Percentiles rank a stretch among this genome's conserved stretches.
Evolutionary conservation across 352 stramenopile species (phyloP).

Genomic region (Globisporangium irregulare): DNA sequence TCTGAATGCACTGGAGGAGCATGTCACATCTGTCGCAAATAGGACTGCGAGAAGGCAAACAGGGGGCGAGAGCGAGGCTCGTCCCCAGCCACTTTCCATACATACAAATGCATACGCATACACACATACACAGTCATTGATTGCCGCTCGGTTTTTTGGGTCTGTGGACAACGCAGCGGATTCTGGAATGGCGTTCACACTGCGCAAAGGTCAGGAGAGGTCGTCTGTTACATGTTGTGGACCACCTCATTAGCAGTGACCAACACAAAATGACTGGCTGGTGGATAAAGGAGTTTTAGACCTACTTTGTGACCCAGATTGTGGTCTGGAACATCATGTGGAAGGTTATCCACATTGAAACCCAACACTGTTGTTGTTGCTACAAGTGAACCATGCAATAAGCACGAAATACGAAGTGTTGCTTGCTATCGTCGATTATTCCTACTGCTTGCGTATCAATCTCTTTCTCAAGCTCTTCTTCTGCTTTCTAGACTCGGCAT

Average conservation of each 20-base stretch:
- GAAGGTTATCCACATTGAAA: too few relatives aligned
- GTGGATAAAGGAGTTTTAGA: not conserved
- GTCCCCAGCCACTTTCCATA: not conserved
- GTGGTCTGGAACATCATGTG: not conserved
- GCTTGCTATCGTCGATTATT: not conserved
- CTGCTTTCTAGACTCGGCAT: not conserved
- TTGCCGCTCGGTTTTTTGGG: not conserved
- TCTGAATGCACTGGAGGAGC: conserved; percentile 50
- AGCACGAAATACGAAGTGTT: not conserved
- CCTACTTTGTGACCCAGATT: conserved; percentile 1
- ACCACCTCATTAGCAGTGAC: not conserved
- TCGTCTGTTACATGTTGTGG: not conserved
- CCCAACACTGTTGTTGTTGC: not conserved
- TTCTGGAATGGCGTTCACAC: not conserved
- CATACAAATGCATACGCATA: conserved; percentile 3
- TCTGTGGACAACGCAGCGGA: not conserved
- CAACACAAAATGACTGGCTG: conserved; percentile 19
- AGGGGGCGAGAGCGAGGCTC: too few relatives aligned
- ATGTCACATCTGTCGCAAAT: conserved; percentile 82
- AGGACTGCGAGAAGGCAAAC: conserved; percentile 49
- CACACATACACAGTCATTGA: not conserved
- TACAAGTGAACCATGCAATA: not conserved
- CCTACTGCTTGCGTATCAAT: not conserved
- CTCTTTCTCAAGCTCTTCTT: not conserved
- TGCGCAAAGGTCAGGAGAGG: not conserved